Base-by-base conservation (phyloP, 1,284 basidiomycete species). In the Athelia sp. region DNA sequence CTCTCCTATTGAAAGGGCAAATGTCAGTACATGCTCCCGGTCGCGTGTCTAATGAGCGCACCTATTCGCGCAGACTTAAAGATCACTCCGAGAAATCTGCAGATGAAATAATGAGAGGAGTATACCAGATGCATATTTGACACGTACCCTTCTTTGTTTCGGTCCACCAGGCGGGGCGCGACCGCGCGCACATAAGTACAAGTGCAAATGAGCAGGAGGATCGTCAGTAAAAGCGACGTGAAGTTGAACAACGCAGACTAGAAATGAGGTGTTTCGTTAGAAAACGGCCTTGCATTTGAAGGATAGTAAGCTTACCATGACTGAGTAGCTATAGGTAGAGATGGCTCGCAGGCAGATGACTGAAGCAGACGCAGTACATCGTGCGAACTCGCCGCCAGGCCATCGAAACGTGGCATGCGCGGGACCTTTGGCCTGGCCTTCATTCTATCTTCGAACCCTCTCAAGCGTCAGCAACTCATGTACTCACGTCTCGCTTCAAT, bases 221-320 rank as follows among this genome's bases (percentile, higher is more conserved):
- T 86, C 63, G 97, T 93, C 58, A 97, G 84, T 13, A 99, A 79
- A 17, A 99, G 80, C 1, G 93, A 95, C 69, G 96, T 89, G 64
- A 99, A 99, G 74, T 98, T 96, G 83, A 99, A 98, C 32, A 99
- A 78, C 6, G 97, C 96, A 43, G 95, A 96, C 95, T 98, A 52
- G 46, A 17, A 44, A 6, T 6, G 8, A 17, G 19, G 6, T 21
- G 36, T 6, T n/a, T 17, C 4, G 36, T 4, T 40, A n/a, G 19
- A 40, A 17, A 40, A 34, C n/a, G 32, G 32, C n/a, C 32, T 40
- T 40, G 19, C 34, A 38, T 17, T 43, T 22, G 36, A 24, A 32
- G n/a, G 26, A 29, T 4, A 29, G 4, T 29, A 4, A 29, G 13
- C 26, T 6, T 29, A 29, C 26, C 26, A 29, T 29, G 26, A 29